Percentiles rank a stretch among this genome's conserved stretches.
Conservation (phyloP, 352 stramenopile genomes). For the Globisporangium echinulatum region DNA sequence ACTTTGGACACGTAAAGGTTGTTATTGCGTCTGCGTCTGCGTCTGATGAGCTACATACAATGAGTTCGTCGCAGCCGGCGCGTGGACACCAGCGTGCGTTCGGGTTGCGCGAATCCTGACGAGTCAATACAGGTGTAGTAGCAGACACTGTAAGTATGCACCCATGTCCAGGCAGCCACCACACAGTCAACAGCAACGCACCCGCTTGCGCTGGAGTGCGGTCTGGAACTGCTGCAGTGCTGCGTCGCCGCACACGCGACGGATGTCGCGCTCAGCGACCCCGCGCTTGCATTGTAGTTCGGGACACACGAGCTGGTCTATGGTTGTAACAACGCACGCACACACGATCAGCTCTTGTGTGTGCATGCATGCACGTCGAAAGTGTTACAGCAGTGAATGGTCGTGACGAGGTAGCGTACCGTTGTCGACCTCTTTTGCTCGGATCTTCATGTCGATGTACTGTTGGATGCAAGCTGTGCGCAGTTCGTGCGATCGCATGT, state of each 20-base stretch:
- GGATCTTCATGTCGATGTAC: conserved; percentile 60
- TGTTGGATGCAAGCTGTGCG: conserved; percentile 33
- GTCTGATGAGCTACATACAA: background rate
- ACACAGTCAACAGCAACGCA: conserved; percentile 18
- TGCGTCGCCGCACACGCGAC: conserved; percentile 19
- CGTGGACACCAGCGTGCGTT: background rate
- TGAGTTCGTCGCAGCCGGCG: background rate
- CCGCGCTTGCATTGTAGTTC: conserved; percentile 42
- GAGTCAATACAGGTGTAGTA: background rate
- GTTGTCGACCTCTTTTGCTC: conserved; percentile 51
- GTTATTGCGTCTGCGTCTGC: background rate
- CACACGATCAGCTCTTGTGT: conserved; percentile 4
- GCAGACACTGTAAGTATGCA: background rate
- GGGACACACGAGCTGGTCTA: conserved; percentile 59
- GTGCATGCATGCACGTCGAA: background rate
- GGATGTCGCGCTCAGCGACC: conserved; percentile 33
- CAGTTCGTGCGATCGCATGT: background rate
- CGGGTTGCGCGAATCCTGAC: background rate
- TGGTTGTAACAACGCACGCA: background rate
- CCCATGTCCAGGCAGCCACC: no score
- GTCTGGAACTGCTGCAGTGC: conserved; percentile 20
- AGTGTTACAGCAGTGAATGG: background rate
- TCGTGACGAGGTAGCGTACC: conserved; percentile 15
- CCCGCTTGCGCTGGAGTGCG: conserved; percentile 45
- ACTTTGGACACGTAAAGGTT: background rate